Base-by-base conservation (phyloP, 2,329 filamentous ascomycete species). In the Corinectria fuckeliana region DNA sequence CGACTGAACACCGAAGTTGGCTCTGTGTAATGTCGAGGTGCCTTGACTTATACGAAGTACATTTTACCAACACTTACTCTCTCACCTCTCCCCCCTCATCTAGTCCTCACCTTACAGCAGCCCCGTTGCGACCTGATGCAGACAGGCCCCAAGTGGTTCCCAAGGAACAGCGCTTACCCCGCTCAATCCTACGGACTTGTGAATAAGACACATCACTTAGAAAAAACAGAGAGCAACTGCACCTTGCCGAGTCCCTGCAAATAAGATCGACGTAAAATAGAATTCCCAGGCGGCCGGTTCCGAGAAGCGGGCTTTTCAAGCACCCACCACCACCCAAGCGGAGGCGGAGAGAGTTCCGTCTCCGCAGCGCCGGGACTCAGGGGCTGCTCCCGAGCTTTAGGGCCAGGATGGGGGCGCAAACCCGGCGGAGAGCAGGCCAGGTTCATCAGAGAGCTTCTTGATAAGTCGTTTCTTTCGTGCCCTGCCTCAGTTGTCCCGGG, bases 201-300 rank as follows among this genome's bases (percentile, higher is more conserved):
- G 21, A 32, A 20, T 36, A 18, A 34, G 30, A 13, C 21, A 38
- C 14, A 14, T n/a, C 21, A 23, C 11, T 14, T 5, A 20, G 26
- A 39, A 20, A 42, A 32, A 36, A 10, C 25, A 32, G 18, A 13
- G 26, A 28, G 4, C 20, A 42, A 14, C 32, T 2, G 11, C 34
- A 16, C n/a, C n/a, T n/a, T n/a, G 21, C 23, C 23, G 21, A 44
- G 41, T 44, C 23, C n/a, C 5, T 28, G n/a, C 41, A 28, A 34
- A 34, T n/a, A 28, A 34, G 32, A 34, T 34, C 32, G n/a, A 16
- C 18, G 13, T 9, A 9, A 13, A 16, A 20, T 18, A 2, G 23
- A 53, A 53, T 23, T 58, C 56, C 56, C 56, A 54, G 42, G 56
- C 56, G 36, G 44, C 41, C 50, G 56, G 56, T 58, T 54, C 56